phyloP scores from a whole-genome alignment of 768 basidiomycete genomes.

The Auricularia auricula-judae region DNA sequence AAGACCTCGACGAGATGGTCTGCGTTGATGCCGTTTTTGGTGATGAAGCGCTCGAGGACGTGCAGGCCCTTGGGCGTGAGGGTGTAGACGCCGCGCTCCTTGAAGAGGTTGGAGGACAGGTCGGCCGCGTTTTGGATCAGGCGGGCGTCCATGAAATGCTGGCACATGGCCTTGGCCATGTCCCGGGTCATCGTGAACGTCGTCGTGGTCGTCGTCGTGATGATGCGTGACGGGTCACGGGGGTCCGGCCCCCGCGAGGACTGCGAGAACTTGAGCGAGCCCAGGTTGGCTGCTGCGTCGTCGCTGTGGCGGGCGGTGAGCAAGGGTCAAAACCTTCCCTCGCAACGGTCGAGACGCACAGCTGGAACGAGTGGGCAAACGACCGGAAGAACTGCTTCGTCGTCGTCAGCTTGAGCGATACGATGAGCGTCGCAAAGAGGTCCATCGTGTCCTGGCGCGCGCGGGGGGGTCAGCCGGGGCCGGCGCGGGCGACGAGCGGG shows the following conservation, averaged over 20 bases:
- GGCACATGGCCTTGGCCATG: constrained; percentile 99
- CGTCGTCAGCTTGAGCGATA: constrained; percentile 76
- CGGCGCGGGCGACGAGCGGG: background rate
- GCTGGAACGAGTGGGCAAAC: constrained; percentile 76
- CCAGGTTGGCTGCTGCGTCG: constrained; percentile 86
- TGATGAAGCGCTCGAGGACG: constrained; percentile 98
- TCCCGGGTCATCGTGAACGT: constrained; percentile 99
- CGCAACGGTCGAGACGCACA: background rate
- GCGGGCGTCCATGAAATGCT: constrained; percentile 99
- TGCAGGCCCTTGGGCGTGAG: constrained; percentile 97
- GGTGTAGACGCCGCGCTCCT: constrained; percentile 92
- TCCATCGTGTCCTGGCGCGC: constrained; percentile 82
- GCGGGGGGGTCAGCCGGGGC: background rate
- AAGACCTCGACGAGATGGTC: constrained; percentile 89
- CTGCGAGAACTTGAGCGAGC: constrained; percentile 96
- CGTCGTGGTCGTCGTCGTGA: constrained; percentile 98
- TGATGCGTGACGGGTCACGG: constrained; percentile 92
- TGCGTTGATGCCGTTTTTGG: constrained; percentile 95
- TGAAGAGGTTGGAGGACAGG: constrained; percentile 80
- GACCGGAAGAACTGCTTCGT: constrained; percentile 96
- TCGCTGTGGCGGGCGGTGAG: constrained; percentile 41
- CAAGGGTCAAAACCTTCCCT: background rate
- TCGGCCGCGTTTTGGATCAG: constrained; percentile 96
- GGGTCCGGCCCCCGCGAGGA: constrained; percentile 98
- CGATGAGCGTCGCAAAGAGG: constrained; percentile 92